Evolutionary conservation across 148 eudicot genomes (phyloP).

Genomic region (Spergularia bocconei): DNA sequence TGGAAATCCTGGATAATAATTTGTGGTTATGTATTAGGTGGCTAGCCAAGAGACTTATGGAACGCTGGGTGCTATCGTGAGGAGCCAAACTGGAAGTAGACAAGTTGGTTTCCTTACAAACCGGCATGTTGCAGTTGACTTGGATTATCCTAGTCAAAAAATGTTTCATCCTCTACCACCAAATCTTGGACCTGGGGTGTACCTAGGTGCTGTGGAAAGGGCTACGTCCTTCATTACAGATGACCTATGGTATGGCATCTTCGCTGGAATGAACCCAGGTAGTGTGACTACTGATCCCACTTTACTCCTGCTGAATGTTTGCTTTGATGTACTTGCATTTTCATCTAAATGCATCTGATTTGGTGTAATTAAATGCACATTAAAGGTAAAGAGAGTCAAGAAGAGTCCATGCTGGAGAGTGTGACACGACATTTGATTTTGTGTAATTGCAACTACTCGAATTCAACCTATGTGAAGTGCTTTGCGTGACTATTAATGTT

Average conservation of each 20-base stretch:
- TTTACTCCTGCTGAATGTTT: conserved; percentile 1
- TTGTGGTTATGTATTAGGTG: conserved; percentile 40
- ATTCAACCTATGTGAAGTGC: background rate
- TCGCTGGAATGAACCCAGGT: conserved; percentile 97
- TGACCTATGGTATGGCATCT: conserved; percentile 93
- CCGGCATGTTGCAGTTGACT: conserved; percentile 91
- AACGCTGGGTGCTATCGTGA: conserved; percentile 93
- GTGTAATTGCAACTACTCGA: background rate
- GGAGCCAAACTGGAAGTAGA: conserved; percentile 88
- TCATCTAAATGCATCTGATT: background rate
- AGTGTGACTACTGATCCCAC: conserved; percentile 15
- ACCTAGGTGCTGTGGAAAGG: conserved; percentile 95
- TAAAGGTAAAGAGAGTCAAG: background rate
- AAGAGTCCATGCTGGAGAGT: background rate
- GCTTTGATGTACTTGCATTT: background rate
- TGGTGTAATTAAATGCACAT: background rate
- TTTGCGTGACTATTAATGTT: background rate
- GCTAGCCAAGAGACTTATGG: conserved; percentile 98
- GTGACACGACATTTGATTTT: background rate
- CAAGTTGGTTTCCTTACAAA: conserved; percentile 97
- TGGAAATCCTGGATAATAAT: conserved; percentile 8
- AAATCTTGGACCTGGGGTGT: conserved; percentile 94
- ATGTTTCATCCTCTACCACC: conserved; percentile 99
- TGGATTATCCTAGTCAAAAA: conserved; percentile 93
- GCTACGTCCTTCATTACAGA: conserved; percentile 97